Conservation (phyloP, 345 rosid genomes). For the Noccaea bulbosa region DNA sequence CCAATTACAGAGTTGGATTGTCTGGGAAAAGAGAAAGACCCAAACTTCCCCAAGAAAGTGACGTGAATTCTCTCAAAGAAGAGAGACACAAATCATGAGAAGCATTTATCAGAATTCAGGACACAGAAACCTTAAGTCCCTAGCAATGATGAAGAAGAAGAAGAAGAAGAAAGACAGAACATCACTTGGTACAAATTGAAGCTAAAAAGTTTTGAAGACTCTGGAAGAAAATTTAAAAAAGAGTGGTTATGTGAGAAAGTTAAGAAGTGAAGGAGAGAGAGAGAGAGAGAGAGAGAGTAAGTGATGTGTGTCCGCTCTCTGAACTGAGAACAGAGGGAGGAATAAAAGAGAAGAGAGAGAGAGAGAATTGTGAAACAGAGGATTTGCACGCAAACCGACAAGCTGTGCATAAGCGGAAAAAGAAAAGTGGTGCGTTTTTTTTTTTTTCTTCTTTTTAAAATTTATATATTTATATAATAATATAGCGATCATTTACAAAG, state of each 20-base stretch:
- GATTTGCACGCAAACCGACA: conserved; percentile 86
- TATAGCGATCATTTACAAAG: conserved; percentile 51
- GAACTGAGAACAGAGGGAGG: conserved; percentile 46
- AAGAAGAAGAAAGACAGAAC: conserved; percentile 47
- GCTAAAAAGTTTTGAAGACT: conserved; percentile 5
- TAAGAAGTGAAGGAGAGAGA: conserved; percentile 30
- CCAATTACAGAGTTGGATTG: conserved; percentile 25
- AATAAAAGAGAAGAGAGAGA: conserved; percentile 26
- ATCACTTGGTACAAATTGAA: conserved; percentile 31
- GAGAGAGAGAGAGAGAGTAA: conserved; percentile 41
- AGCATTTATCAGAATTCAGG: conserved; percentile 47
- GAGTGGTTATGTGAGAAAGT: conserved; percentile 41
- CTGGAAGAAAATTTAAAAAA: conserved; percentile 13
- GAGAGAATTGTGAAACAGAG: conserved; percentile 41
- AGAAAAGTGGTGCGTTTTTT: conserved; percentile 44
- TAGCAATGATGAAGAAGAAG: background rate
- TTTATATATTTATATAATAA: background rate
- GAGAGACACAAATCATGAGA: conserved; percentile 46
- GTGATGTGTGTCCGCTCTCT: conserved; percentile 50
- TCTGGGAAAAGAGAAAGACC: background rate
- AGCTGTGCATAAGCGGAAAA: conserved; percentile 48
- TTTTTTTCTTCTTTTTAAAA: background rate
- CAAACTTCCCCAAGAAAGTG: conserved; percentile 23
- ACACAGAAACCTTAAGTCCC: conserved; percentile 19
- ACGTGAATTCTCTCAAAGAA: conserved; percentile 50